phyloP scores from a whole-genome alignment of 495 filamentous ascomycete genomes.

The Aspergillus nidulans region DNA sequence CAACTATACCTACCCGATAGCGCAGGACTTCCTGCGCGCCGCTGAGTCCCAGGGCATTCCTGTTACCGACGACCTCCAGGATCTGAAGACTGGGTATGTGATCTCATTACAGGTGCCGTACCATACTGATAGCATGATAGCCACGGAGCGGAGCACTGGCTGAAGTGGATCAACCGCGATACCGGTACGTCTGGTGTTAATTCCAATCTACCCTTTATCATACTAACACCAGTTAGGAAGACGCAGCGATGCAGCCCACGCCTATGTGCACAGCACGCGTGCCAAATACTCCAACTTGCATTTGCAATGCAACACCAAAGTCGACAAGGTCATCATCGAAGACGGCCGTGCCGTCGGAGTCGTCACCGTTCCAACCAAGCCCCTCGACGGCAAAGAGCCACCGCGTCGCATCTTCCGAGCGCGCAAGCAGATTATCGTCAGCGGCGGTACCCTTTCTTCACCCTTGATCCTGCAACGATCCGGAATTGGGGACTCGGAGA shows the following conservation, averaged over 20 bases:
- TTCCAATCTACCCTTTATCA: background rate
- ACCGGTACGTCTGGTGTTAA: conserved; percentile 29
- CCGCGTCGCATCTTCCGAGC: conserved; percentile 58
- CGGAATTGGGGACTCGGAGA: conserved; percentile 66
- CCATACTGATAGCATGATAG: conserved; percentile 11
- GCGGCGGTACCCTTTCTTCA: conserved; percentile 74
- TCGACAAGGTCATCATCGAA: conserved; percentile 77
- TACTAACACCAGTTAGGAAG: conserved; percentile 23
- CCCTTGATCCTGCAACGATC: conserved; percentile 75
- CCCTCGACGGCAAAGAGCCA: conserved; percentile 43
- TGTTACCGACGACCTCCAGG: conserved; percentile 63
- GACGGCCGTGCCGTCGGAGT: conserved; percentile 63
- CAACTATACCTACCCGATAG: conserved; percentile 67
- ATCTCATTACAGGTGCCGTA: background rate
- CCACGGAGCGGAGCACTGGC: conserved; percentile 38
- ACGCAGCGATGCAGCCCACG: conserved; percentile 68
- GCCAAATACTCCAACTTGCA: conserved; percentile 66
- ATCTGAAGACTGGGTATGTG: conserved; percentile 57
- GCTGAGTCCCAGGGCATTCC: conserved; percentile 74
- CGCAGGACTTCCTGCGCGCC: conserved; percentile 77
- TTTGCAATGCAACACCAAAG: conserved; percentile 73
- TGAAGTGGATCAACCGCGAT: conserved; percentile 70
- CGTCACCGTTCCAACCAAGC: conserved; percentile 51
- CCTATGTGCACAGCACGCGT: conserved; percentile 66
- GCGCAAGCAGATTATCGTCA: conserved; percentile 73